Conservation (phyloP, 805 yeast genomes). For the Wickerhamiella hasegawae region DNA sequence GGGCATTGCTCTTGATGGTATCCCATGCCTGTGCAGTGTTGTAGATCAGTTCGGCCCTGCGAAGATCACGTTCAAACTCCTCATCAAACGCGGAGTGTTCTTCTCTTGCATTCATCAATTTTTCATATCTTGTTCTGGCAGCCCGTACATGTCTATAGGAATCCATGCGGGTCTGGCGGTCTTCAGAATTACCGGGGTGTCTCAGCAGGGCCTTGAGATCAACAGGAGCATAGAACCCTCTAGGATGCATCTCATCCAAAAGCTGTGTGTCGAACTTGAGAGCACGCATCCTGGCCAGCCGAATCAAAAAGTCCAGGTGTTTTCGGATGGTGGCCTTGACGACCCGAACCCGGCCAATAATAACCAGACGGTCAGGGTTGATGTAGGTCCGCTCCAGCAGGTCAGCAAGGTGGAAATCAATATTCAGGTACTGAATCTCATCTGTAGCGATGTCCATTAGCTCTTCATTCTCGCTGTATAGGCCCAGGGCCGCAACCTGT, state of each 20-base stretch:
- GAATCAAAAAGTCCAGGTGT: constrained; percentile 15
- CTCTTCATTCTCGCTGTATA: constrained; percentile 60
- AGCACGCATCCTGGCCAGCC: constrained; percentile 13
- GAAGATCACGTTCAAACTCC: no score
- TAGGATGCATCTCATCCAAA: no score
- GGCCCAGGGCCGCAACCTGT: constrained; percentile 29
- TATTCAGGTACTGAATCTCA: constrained; percentile 41
- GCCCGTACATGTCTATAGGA: no score
- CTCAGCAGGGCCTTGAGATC: neutral
- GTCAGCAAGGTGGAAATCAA: constrained; percentile 44
- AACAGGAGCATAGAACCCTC: no score
- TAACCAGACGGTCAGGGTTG: constrained; percentile 6
- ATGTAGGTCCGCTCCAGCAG: constrained; percentile 19
- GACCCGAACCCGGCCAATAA: constrained; percentile 10
- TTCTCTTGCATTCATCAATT: no score
- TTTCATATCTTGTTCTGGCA: no score
- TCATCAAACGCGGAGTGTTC: no score
- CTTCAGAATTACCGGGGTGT: constrained; percentile 1
- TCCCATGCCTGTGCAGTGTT: no score
- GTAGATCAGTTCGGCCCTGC: no score
- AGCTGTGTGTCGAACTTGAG: no score
- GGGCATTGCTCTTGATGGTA: constrained; percentile 2
- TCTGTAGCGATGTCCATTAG: constrained; percentile 52
- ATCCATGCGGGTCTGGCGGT: constrained; percentile 1
- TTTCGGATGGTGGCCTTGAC: constrained; percentile 11